These are phyloP conservation scores for Delonix regia DNA, from an alignment of 306 rosid species.

Conservation along the genomic window DNA sequence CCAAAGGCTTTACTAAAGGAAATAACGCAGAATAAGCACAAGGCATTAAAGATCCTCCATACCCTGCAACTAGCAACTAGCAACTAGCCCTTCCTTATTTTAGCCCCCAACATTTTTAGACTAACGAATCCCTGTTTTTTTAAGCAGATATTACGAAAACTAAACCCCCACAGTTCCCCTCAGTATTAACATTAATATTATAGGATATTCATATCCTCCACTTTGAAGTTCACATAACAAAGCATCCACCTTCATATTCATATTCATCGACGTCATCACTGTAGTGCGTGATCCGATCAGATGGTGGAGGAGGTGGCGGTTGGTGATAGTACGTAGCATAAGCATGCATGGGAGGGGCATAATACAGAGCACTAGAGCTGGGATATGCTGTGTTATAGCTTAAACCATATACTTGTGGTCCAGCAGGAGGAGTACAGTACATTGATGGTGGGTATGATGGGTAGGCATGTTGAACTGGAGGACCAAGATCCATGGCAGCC, in stretches of 20 bases:
- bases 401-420: conserved; percentile 35
- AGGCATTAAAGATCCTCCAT: conserved; percentile 14
- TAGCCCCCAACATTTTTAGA: neutral
- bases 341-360: conserved; percentile 45
- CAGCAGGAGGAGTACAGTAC: conserved; percentile 20
- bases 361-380: conserved; percentile 36
- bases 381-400: conserved; percentile 55
- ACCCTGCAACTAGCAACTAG: neutral
- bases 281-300: conserved; percentile 24
- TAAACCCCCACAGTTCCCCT: conserved; percentile 11
- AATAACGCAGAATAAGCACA: neutral
- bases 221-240: conserved; percentile 38
- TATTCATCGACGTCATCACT: conserved; percentile 33
- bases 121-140: neutral
- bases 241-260: conserved; percentile 43
- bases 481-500: conserved; percentile 34
- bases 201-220: too few species aligned
- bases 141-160: conserved; percentile 24
- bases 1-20: neutral
- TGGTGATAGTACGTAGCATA: neutral
- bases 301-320: conserved; percentile 27
- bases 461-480: conserved; percentile 46
- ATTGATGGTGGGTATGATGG: conserved; percentile 41
- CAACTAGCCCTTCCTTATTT: neutral
- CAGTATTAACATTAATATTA: neutral